A percentile compares a stretch with the other conserved stretches of the same genome.
These are phyloP conservation scores for Kurtzmaniella quercitrusa DNA, from an alignment of 1,139 yeast species.

Conservation along the genomic window DNA sequence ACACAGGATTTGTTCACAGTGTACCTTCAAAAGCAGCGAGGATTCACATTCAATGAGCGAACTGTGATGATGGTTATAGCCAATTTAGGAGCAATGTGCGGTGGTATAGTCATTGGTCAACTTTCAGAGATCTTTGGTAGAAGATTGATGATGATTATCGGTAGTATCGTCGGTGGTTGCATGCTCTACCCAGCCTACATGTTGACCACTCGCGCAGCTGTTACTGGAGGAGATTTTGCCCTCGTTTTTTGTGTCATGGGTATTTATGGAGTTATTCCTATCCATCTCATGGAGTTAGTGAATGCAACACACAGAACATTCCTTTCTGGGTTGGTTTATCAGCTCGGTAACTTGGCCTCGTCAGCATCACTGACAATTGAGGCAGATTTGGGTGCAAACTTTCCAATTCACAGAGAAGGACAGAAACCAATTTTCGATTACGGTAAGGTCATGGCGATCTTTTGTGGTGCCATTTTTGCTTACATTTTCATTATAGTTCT, in stretches of 20 bases:
- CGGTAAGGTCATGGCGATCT: constrained; percentile 36
- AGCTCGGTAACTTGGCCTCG: constrained; percentile 35
- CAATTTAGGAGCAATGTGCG: constrained; percentile 48
- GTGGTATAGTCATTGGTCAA: constrained; percentile 47
- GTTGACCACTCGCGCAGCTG: constrained; percentile 1
- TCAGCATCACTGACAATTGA: constrained; percentile 37
- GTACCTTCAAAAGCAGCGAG: constrained; percentile 37
- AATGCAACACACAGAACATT: constrained; percentile 33
- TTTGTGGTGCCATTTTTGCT: constrained; percentile 33
- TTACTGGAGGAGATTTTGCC: constrained; percentile 20
- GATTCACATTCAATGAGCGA: constrained; percentile 26
- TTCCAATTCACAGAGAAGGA: constrained; percentile 22
- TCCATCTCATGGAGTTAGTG: constrained; percentile 33
- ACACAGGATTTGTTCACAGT: constrained; percentile 54
- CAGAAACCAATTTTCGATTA: constrained; percentile 23
- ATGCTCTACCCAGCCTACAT: constrained; percentile 31
- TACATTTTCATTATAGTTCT: constrained; percentile 18
- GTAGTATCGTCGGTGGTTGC: constrained; percentile 27
- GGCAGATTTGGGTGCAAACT: constrained; percentile 27
- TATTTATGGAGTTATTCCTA: constrained; percentile 36
- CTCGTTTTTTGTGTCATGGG: constrained; percentile 31
- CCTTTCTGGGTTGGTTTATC: constrained; percentile 35
- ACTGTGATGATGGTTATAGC: constrained; percentile 45
- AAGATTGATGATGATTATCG: constrained; percentile 36
- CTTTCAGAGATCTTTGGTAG: constrained; percentile 43